A percentile compares a stretch with the other conserved stretches of the same genome.
Evolutionary conservation across 2,329 filamentous ascomycete species (phyloP).

Genomic region (Xylariales sp.): DNA sequence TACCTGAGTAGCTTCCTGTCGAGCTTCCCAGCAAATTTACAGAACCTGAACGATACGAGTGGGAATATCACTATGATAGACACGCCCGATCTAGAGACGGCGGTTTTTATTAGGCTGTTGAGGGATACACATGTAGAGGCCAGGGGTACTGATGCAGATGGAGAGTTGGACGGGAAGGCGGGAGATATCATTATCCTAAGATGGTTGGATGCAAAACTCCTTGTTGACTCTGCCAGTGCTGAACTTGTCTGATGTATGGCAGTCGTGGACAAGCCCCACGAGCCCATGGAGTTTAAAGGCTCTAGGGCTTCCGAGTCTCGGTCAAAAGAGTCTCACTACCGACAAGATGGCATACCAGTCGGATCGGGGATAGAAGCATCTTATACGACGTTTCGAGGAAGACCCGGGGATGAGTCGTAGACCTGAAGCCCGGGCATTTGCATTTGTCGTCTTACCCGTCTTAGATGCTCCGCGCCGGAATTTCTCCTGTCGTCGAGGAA

Average conservation of each 20-base stretch:
- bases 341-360: too few relatives aligned
- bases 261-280: neutral
- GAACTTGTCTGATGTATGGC: slow-evolving; percentile 48
- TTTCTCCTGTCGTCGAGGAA: too few relatives aligned
- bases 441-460: too few relatives aligned
- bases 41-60: slow-evolving; percentile 83
- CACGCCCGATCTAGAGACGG: slow-evolving; percentile 72
- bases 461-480: too few relatives aligned
- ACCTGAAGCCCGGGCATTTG: too few relatives aligned
- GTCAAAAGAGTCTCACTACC: neutral
- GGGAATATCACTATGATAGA: slow-evolving; percentile 93
- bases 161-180: slow-evolving; percentile 51
- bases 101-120: slow-evolving; percentile 77
- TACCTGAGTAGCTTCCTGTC: slow-evolving; percentile 81
- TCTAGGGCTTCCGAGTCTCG: neutral
- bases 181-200: slow-evolving; percentile 65
- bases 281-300: neutral
- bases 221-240: slow-evolving; percentile 51
- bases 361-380: too few relatives aligned
- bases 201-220: slow-evolving; percentile 67
- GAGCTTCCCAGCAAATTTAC: slow-evolving; percentile 72
- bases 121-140: slow-evolving; percentile 55
- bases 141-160: slow-evolving; percentile 60
- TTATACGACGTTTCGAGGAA: neutral
- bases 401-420: neutral